A percentile compares a stretch with the other conserved stretches of the same genome.
Conservation (phyloP, 192 early-diverging fungal genomes). For the Gonapodya sp. region DNA sequence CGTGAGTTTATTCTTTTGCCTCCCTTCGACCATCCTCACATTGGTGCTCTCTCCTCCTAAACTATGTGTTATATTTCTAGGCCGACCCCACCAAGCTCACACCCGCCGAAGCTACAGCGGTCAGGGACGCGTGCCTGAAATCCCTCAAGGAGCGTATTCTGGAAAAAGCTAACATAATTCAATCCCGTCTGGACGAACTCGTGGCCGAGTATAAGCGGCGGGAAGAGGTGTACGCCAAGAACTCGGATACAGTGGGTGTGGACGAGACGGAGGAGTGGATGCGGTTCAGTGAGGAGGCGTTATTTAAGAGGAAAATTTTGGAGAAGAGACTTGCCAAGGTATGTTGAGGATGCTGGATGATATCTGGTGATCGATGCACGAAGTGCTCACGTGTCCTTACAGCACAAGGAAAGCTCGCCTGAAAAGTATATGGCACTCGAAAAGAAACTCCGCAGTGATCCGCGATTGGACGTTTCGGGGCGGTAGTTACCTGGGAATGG, state of each 20-base stretch:
- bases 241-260: conserved; percentile 44
- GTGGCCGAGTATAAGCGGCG: conserved; percentile 43
- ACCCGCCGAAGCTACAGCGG: conserved; percentile 29
- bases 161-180: conserved; percentile 50
- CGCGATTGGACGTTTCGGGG: conserved; percentile 18
- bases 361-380: not conserved
- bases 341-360: conserved; percentile 3
- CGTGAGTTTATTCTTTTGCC: conserved; percentile 22
- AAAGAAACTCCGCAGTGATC: conserved; percentile 28
- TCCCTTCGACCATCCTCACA: not conserved
- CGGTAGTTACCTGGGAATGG: not conserved
- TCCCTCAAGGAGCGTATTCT: conserved; percentile 37
- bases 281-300: conserved; percentile 43
- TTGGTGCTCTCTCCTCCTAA: not conserved
- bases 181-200: conserved; percentile 40
- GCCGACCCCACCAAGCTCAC: conserved; percentile 28
- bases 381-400: not conserved
- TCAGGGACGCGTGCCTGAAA: conserved; percentile 43
- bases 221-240: conserved; percentile 39
- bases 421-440: conserved; percentile 42
- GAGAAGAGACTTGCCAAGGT: conserved; percentile 52
- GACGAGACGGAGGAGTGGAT: conserved; percentile 53
- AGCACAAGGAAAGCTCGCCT: conserved; percentile 45
- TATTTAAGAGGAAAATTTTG: conserved; percentile 48
- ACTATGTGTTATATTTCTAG: conserved; percentile 18